phyloP scores from a whole-genome alignment of 129 eudicot genomes.

The Flaveria sonorensis region DNA sequence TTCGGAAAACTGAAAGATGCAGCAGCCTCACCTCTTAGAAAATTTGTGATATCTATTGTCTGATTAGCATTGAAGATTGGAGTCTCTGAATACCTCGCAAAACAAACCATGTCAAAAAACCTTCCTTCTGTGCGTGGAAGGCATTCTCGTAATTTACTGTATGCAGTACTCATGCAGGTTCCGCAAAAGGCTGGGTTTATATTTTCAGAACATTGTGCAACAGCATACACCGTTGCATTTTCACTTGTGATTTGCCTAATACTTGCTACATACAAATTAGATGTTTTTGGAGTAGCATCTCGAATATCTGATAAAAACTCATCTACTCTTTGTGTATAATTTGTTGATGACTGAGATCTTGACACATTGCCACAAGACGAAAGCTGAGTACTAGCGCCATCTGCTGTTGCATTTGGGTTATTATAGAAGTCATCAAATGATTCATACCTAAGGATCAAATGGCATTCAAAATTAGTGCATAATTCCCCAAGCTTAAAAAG shows the following conservation, averaged over 20 bases:
- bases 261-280: constrained; percentile 51
- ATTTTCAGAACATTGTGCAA: constrained; percentile 53
- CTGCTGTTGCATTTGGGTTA: constrained; percentile 38
- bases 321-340: constrained; percentile 33
- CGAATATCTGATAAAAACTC: constrained; percentile 43
- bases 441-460: constrained; percentile 53
- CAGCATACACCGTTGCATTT: constrained; percentile 44
- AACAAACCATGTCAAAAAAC: constrained; percentile 59
- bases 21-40: constrained; percentile 46
- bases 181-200: constrained; percentile 34
- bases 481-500: too few species aligned
- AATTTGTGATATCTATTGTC: constrained; percentile 45
- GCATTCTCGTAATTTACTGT: constrained; percentile 41
- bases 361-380: constrained; percentile 51
- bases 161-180: constrained; percentile 54
- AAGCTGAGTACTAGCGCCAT: constrained; percentile 41
- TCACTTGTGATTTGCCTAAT: constrained; percentile 36
- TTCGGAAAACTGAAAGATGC: neutral
- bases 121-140: constrained; percentile 57
- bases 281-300: constrained; percentile 53
- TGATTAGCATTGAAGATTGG: constrained; percentile 40
- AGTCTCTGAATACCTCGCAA: constrained; percentile 53
- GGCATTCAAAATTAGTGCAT: neutral
- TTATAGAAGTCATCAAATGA: constrained; percentile 38
- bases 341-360: constrained; percentile 40